Percentiles rank a stretch among this genome's conserved stretches.
These are phyloP conservation scores for Capillidium heterosporum DNA, from an alignment of 371 early-diverging fungal species.

Conservation along the genomic window DNA sequence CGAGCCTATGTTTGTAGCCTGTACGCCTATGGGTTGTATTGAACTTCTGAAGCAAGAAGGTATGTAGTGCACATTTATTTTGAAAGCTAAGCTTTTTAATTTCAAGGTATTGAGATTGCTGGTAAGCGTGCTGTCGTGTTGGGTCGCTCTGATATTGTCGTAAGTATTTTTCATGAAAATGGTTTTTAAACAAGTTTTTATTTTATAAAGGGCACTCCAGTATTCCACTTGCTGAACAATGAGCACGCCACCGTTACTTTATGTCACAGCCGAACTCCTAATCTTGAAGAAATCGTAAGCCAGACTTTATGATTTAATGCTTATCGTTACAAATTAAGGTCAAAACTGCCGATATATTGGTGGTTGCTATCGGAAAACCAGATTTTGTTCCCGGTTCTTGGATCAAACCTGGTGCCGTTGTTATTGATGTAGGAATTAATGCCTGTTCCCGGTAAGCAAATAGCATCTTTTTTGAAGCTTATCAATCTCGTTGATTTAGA, in stretches of 20 bases:
- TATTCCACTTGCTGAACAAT: conserved; percentile 58
- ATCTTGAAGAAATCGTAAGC: conserved; percentile 46
- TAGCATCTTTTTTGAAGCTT: not conserved
- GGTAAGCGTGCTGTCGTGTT: conserved; percentile 80
- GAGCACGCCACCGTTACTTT: conserved; percentile 79
- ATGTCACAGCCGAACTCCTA: conserved; percentile 69
- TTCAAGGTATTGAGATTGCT: conserved; percentile 30
- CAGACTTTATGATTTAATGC: not conserved
- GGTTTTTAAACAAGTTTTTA: not conserved
- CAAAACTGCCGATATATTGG: conserved; percentile 62
- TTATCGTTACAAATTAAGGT: conserved; percentile 15
- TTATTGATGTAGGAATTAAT: conserved; percentile 91
- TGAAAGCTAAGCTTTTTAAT: conserved; percentile 6
- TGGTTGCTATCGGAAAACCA: conserved; percentile 70
- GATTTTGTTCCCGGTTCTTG: conserved; percentile 71
- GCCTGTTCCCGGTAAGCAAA: conserved; percentile 35
- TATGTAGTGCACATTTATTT: conserved; percentile 4
- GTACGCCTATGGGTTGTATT: conserved; percentile 85
- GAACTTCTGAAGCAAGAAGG: conserved; percentile 48
- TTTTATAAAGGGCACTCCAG: conserved; percentile 52
- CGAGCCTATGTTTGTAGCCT: conserved; percentile 67
- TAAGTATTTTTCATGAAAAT: conserved; percentile 7
- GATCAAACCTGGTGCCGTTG: conserved; percentile 78
- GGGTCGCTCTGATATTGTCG: conserved; percentile 85
- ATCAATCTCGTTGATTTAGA: conserved; percentile 20